These are phyloP conservation scores for Plasmodium gaboni DNA, from an alignment of 169 alveolate species.

Conservation along the genomic window DNA sequence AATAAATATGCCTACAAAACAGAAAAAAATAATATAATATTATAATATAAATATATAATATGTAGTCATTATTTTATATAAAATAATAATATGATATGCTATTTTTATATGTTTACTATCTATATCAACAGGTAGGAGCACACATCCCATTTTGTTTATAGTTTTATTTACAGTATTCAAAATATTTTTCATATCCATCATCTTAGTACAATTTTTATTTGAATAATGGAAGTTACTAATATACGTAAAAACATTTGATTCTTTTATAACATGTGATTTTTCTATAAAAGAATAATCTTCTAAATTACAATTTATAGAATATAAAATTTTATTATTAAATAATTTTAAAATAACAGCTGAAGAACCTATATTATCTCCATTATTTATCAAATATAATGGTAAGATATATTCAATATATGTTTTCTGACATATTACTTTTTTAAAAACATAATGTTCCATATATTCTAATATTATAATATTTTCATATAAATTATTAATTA, in stretches of 20 bases:
- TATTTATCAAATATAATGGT: constrained; percentile 58
- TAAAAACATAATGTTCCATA: constrained; percentile 53
- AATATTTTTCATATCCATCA: constrained; percentile 29
- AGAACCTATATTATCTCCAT: constrained; percentile 73
- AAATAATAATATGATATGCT: background rate
- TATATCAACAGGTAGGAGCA: constrained; percentile 60
- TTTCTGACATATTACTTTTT: constrained; percentile 34
- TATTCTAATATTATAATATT: constrained; percentile 29
- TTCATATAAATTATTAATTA: constrained; percentile 41
- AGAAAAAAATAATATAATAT: too few relatives aligned
- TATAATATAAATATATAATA: background rate
- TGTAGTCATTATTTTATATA: background rate
- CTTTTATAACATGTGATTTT: constrained; percentile 29
- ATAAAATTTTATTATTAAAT: constrained; percentile 46
- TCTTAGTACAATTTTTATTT: constrained; percentile 42
- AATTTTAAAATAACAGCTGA: constrained; percentile 56
- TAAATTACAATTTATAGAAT: constrained; percentile 48
- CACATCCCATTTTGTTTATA: constrained; percentile 51
- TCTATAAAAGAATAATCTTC: constrained; percentile 70
- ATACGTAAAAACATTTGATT: constrained; percentile 53
- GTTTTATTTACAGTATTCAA: constrained; percentile 39
- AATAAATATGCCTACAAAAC: constrained; percentile 36
- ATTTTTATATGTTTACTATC: constrained; percentile 27
- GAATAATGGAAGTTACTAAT: constrained; percentile 65
- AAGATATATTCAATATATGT: constrained; percentile 19